These are phyloP conservation scores for Pleodorina starrii DNA, from an alignment of 139 green algal species.

Conservation along the genomic window DNA sequence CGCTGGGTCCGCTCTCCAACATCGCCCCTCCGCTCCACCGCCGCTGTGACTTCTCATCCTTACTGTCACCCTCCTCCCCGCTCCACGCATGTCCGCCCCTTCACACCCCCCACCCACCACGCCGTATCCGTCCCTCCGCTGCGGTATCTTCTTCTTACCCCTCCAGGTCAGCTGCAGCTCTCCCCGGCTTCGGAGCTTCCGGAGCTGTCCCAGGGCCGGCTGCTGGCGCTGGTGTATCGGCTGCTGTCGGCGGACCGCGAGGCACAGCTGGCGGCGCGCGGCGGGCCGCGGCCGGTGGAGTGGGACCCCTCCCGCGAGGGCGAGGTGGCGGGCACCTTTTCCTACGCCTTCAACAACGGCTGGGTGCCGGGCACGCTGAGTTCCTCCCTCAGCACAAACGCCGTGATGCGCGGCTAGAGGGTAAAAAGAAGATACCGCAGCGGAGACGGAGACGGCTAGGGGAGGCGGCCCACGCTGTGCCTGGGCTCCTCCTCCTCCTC, in stretches of 20 bases:
- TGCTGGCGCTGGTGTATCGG: constrained; percentile 60
- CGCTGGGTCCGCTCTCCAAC: too few relatives aligned
- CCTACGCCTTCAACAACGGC: constrained; percentile 87
- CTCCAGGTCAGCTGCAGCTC: constrained; percentile 46
- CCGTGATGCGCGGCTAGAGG: constrained; percentile 89
- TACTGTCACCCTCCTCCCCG: too few relatives aligned
- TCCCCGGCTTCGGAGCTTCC: constrained; percentile 62
- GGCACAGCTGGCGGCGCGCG: constrained; percentile 44
- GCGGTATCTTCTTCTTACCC: too few relatives aligned
- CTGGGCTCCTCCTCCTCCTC: too few relatives aligned
- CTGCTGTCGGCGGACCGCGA: constrained; percentile 51
- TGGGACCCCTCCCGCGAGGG: constrained; percentile 63
- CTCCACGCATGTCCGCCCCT: too few relatives aligned
- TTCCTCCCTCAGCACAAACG: constrained; percentile 80
- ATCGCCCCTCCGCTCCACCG: too few relatives aligned
- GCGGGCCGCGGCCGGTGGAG: constrained; percentile 42
- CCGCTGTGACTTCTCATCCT: too few relatives aligned
- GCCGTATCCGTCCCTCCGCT: too few relatives aligned
- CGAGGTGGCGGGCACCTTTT: constrained; percentile 60
- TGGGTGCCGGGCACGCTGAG: constrained; percentile 82
- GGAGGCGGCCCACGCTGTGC: too few relatives aligned
- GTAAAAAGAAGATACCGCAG: too few relatives aligned
- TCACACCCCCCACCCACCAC: too few relatives aligned
- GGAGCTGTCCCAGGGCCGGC: constrained; percentile 64
- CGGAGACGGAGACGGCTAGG: too few relatives aligned